Conservation (phyloP, 2,329 filamentous ascomycete species). For the Metarhizium rileyi region DNA sequence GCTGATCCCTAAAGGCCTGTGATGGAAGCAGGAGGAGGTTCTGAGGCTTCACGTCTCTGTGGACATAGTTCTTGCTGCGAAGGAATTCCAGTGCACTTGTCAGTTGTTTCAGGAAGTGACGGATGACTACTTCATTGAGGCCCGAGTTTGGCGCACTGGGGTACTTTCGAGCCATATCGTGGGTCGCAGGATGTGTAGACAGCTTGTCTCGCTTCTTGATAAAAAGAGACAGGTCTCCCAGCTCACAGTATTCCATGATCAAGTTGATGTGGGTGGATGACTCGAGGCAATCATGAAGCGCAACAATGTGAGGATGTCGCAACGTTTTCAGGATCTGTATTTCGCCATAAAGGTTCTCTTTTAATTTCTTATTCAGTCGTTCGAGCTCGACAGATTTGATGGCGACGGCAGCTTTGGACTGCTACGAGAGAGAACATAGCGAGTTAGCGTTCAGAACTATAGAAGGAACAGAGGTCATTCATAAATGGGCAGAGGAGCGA, state of each 20-base stretch:
- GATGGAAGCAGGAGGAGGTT: constrained; percentile 87
- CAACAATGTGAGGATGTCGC: constrained; percentile 93
- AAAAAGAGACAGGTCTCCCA: constrained; percentile 89
- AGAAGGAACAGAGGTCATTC: too few species aligned
- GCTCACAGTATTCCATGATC: constrained; percentile 96
- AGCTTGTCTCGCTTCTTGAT: constrained; percentile 89
- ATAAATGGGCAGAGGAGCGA: neutral
- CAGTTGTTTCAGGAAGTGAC: constrained; percentile 93
- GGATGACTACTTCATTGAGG: constrained; percentile 91
- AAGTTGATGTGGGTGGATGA: constrained; percentile 83
- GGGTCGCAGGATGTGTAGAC: constrained; percentile 67
- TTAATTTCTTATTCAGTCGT: constrained; percentile 90
- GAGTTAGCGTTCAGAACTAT: neutral
- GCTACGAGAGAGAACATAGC: constrained; percentile 35
- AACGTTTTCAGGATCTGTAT: constrained; percentile 91
- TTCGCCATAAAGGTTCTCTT: constrained; percentile 90
- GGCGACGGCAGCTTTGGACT: constrained; percentile 72
- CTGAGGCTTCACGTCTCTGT: constrained; percentile 95
- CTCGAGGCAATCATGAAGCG: constrained; percentile 89
- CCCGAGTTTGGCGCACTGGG: constrained; percentile 74
- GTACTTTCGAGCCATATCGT: constrained; percentile 89
- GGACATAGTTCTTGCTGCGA: constrained; percentile 75
- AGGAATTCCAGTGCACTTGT: constrained; percentile 86
- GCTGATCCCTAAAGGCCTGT: constrained; percentile 53
- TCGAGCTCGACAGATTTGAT: constrained; percentile 92